Evolutionary conservation across 257 asterid species (phyloP).

Genomic region (Solanum lycopersicoides): DNA sequence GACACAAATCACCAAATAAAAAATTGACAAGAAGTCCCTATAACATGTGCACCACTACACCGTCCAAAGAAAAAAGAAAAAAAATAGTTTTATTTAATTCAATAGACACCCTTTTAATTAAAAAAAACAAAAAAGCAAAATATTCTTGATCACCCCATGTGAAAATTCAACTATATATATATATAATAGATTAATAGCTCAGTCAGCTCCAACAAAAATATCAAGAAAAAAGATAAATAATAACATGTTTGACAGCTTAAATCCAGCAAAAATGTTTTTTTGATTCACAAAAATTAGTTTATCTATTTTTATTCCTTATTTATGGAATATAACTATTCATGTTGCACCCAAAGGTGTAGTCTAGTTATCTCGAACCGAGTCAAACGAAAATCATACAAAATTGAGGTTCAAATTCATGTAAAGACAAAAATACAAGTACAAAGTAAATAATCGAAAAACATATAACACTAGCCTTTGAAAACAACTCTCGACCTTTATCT

Average conservation of each 20-base stretch:
- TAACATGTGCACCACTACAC: constrained; percentile 6
- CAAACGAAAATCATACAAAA: background rate
- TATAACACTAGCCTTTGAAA: background rate
- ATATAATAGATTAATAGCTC: background rate
- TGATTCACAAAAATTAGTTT: background rate
- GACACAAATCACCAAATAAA: background rate
- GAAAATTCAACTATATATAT: background rate
- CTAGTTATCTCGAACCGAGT: background rate
- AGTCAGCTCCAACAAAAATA: background rate
- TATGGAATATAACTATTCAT: background rate
- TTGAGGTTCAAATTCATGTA: background rate
- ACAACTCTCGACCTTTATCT: background rate
- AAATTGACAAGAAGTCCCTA: background rate
- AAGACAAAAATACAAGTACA: background rate
- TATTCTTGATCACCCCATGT: background rate
- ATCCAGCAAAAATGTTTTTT: background rate
- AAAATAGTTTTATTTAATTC: background rate
- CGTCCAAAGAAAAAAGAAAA: background rate
- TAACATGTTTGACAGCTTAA: background rate
- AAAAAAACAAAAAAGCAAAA: background rate
- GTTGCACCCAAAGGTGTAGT: background rate
- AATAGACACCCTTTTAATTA: background rate
- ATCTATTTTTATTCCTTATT: background rate
- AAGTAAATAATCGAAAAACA: background rate
- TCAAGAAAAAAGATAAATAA: background rate